These are phyloP conservation scores for Hypoxylon sp. DNA, from an alignment of 2,329 filamentous ascomycete species.

Conservation along the genomic window DNA sequence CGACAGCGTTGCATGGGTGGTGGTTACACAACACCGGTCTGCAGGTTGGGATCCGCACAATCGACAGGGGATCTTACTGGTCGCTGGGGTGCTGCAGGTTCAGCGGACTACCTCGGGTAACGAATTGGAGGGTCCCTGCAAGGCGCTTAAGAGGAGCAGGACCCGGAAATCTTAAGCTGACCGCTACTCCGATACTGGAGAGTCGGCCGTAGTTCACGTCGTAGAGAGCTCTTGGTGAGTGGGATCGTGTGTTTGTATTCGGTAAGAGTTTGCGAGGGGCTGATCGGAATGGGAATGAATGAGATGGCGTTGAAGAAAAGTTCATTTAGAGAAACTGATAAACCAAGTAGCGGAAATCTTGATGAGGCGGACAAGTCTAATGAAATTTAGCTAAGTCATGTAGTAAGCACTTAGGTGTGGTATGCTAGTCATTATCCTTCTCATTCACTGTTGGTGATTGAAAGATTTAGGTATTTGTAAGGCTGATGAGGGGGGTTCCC, in stretches of 20 bases:
- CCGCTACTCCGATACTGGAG: conserved; percentile 49
- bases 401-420: conserved; percentile 34
- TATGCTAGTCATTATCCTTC: conserved; percentile 30
- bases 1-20: conserved; percentile 35
- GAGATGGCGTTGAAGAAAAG: conserved; percentile 23
- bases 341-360: conserved; percentile 13
- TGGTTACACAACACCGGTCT: conserved; percentile 42
- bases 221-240: conserved; percentile 37
- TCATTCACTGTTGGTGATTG: conserved; percentile 15
- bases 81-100: conserved; percentile 36
- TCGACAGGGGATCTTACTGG: conserved; percentile 45
- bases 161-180: conserved; percentile 50
- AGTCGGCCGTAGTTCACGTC: conserved; percentile 41
- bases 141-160: conserved; percentile 35
- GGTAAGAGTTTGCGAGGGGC: conserved; percentile 34
- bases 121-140: conserved; percentile 42
- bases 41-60: conserved; percentile 37
- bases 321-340: conserved; percentile 15
- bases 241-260: conserved; percentile 29
- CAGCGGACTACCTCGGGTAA: conserved; percentile 34
- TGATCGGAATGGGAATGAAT: conserved; percentile 16
- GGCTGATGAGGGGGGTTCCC: conserved; percentile 24
- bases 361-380: conserved; percentile 3
- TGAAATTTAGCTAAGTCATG: conserved; percentile 13
- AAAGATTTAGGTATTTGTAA: conserved; percentile 14